These are phyloP conservation scores for Ulmus americana DNA, from an alignment of 331 rosid species.

Conservation along the genomic window DNA sequence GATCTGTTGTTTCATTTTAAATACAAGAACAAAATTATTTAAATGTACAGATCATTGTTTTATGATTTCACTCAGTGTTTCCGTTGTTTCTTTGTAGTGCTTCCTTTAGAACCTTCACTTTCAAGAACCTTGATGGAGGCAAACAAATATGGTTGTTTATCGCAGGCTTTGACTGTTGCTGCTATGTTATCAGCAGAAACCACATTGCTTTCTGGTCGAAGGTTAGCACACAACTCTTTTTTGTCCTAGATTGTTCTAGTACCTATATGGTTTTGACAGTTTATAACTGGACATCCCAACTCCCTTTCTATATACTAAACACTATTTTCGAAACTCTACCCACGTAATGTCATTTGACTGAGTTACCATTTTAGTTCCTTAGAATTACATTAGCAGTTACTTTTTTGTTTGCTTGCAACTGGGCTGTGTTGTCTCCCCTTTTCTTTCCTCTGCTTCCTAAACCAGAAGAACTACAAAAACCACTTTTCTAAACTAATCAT, in stretches of 20 bases:
- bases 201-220: conserved; percentile 64
- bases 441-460: background rate
- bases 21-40: conserved; percentile 1
- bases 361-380: background rate
- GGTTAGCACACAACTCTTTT: conserved; percentile 32
- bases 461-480: background rate
- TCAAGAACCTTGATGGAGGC: conserved; percentile 91
- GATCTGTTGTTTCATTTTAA: background rate
- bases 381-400: background rate
- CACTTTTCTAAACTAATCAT: background rate
- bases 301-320: too few relatives aligned
- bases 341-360: background rate
- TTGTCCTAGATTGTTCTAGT: background rate
- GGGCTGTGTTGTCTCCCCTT: background rate
- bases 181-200: conserved; percentile 92
- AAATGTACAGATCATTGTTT: background rate
- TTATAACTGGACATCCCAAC: too few relatives aligned
- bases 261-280: background rate
- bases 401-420: background rate
- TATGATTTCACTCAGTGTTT: background rate
- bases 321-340: too few relatives aligned
- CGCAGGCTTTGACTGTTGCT: conserved; percentile 87
- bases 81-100: conserved; percentile 47
- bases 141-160: conserved; percentile 66
- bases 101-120: conserved; percentile 93